Evolutionary conservation across 257 asterid genomes (phyloP).

Genomic region (Plantago ovata): DNA sequence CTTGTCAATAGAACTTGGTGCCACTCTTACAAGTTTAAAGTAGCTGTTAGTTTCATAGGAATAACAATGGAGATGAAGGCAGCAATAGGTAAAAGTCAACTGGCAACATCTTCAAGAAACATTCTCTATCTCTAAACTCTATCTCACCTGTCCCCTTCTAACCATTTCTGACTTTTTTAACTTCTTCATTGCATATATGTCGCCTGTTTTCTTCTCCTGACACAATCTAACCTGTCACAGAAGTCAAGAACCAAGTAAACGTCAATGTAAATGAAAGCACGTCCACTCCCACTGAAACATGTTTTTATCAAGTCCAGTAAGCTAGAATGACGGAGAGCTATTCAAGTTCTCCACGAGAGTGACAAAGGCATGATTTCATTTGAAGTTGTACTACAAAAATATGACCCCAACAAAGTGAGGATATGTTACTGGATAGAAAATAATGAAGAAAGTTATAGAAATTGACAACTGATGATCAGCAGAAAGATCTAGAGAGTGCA

Average conservation of each 20-base stretch:
- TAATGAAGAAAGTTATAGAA: no score
- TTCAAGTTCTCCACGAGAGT: background rate
- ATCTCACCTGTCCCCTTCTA: slow-evolving; percentile 79
- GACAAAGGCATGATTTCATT: background rate
- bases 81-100: background rate
- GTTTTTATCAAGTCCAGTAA: background rate
- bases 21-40: background rate
- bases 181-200: slow-evolving; percentile 82
- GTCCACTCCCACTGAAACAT: background rate
- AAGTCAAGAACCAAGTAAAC: slow-evolving; percentile 17
- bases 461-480: no score
- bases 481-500: no score
- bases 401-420: no score
- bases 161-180: slow-evolving; percentile 88
- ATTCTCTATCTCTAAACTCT: background rate
- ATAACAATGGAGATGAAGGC: background rate
- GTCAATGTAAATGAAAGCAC: background rate
- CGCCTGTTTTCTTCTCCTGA: slow-evolving; percentile 63
- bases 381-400: background rate
- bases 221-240: slow-evolving; percentile 72
- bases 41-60: background rate
- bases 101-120: background rate
- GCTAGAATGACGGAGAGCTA: background rate
- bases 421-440: no score
- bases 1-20: no score